These are phyloP conservation scores for Wickerhamiella vanderwaltii DNA, from an alignment of 805 yeast species.

Conservation along the genomic window DNA sequence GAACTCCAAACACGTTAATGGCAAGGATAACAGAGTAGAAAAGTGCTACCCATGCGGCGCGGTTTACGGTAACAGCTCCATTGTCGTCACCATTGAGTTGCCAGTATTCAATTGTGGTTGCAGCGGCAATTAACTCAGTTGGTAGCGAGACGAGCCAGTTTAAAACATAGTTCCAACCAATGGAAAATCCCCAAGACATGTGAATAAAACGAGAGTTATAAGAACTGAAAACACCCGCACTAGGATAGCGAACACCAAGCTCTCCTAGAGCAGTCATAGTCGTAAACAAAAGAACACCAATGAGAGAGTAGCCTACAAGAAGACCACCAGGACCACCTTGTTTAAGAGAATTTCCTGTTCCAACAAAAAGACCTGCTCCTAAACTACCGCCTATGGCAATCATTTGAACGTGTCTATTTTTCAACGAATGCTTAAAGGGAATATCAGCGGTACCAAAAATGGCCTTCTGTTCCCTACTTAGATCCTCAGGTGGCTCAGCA, in stretches of 20 bases:
- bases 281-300: slow-evolving; percentile 53
- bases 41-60: slow-evolving; percentile 45
- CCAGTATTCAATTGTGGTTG: slow-evolving; percentile 47
- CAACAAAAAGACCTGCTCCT: slow-evolving; percentile 66
- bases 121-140: slow-evolving; percentile 52
- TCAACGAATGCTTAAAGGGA: slow-evolving; percentile 36
- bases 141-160: slow-evolving; percentile 57
- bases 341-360: slow-evolving; percentile 46
- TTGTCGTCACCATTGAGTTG: slow-evolving; percentile 30
- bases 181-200: slow-evolving; percentile 60
- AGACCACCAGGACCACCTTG: slow-evolving; percentile 50
- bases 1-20: slow-evolving; percentile 44
- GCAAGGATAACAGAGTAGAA: slow-evolving; percentile 38
- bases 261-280: slow-evolving; percentile 59
- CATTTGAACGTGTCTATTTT: slow-evolving; percentile 53
- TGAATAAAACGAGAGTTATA: slow-evolving; percentile 53
- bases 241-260: slow-evolving; percentile 55
- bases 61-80: slow-evolving; percentile 31
- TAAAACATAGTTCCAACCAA: slow-evolving; percentile 59
- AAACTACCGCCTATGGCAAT: slow-evolving; percentile 65
- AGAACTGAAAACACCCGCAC: slow-evolving; percentile 50
- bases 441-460: slow-evolving; percentile 36
- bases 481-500: slow-evolving; percentile 27
- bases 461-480: slow-evolving; percentile 25
- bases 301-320: slow-evolving; percentile 43